Evolutionary conservation across 192 early-diverging fungal genomes (phyloP), one percentile per base, ranked within the genome.

Genomic region (Martensiomyces pterosporus): DNA sequence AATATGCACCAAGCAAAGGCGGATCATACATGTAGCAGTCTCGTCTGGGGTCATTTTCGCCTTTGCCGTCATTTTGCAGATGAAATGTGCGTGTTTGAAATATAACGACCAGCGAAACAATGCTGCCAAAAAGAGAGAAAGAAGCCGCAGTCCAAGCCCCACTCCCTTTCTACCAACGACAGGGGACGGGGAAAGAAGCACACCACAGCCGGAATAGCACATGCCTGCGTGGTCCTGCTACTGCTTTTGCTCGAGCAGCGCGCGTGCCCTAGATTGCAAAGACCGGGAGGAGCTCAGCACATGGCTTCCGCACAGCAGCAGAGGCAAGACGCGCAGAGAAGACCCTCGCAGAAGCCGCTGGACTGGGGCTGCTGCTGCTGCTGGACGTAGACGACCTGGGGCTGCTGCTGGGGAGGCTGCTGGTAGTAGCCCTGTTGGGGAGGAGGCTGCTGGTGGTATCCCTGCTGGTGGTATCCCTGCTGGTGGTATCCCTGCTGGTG

Each of bases 1-100:
- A 65, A 40, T 72, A 60, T 36, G 49, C 56, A 2, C 59, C 55
- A 8, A 43, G 65, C 25, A 67, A 67, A 39, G 47, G 38, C 26
- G 52, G 58, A n/a, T 56, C 53, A 1, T 67, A 52, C 34, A 46
- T 60, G 24, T 60, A 48, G 23, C 22, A n/a, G n/a, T n/a, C n/a
- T n/a, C n/a, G n/a, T n/a, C n/a, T n/a, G n/a, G n/a, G n/a, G n/a
- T n/a, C n/a, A n/a, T n/a, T n/a, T n/a, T n/a, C n/a, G n/a, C n/a
- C n/a, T 42, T 42, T 19, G 19, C 4, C 17, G 8, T 19, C 19
- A 4, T 14, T 14, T 39, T 37, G 49, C 35, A 43, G 23, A 43
- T 14, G 23, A 43, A 43, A 43, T 22, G 23, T 21, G 23, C 15
- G 23, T 46, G n/a, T 10, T 46, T 52, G 27, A 41, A 52, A 33